Evolutionary conservation across 2,329 filamentous ascomycete species (phyloP).

Genomic region (Colletotrichum sp.): DNA sequence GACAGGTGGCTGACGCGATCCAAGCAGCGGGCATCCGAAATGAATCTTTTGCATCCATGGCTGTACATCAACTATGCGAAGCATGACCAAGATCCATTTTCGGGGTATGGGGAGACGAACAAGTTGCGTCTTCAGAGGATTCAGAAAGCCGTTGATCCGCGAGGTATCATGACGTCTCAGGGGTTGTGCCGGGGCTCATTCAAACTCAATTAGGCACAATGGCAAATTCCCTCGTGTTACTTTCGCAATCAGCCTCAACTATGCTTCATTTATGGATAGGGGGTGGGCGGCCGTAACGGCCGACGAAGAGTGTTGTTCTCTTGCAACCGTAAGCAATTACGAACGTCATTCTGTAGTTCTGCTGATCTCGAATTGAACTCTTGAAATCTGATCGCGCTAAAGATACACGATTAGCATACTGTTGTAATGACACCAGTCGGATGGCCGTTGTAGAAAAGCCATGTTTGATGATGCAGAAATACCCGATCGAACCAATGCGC

Average conservation of each 20-base stretch:
- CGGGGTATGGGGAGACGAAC: constrained; percentile 42
- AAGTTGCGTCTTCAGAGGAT: constrained; percentile 5
- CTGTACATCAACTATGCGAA: constrained; percentile 50
- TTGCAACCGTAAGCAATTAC: not conserved
- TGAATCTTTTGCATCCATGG: constrained; percentile 16
- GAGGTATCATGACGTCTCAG: not conserved
- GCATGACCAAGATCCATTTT: constrained; percentile 39
- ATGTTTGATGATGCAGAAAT: no score
- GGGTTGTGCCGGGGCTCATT: not conserved
- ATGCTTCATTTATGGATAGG: not conserved
- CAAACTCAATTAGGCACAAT: not conserved
- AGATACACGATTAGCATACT: not conserved
- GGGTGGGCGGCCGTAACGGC: not conserved
- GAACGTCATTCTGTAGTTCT: rapidly evolving
- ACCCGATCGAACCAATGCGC: not conserved
- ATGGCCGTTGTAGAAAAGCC: not conserved
- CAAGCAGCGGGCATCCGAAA: constrained; percentile 16
- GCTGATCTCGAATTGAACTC: not conserved
- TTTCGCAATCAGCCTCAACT: rapidly evolving
- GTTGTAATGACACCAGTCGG: not conserved
- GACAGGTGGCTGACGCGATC: not conserved
- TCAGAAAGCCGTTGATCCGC: not conserved
- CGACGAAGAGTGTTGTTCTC: no score
- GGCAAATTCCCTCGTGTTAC: no score
- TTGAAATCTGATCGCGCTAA: rapidly evolving